Base-by-base conservation (phyloP, 345 rosid genomes). In the Populus tremula region DNA sequence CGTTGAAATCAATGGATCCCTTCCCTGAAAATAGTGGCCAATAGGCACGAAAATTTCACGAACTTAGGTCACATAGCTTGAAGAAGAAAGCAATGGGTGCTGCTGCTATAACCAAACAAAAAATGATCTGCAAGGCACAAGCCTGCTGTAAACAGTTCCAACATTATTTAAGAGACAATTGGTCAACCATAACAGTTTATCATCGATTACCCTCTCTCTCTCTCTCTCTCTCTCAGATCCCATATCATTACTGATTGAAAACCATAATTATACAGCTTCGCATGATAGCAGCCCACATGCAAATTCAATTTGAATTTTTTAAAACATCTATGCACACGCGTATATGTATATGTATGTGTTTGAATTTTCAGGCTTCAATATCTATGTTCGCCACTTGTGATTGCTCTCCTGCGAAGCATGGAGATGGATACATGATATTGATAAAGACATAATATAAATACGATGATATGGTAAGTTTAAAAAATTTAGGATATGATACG, bases 121-220 rank as follows among this genome's bases (percentile, higher is more conserved):
- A 38, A 2, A 35, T 41, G 43, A 62, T 72, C 20, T 43, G 29
- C 61, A 75, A 36, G 38, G 61, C 71, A 31, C n/a, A 75, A 74
- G 43, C n/a, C 29, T 78, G 14, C 45, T 61, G 45, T 4, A 38
- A 82, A 67, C 20, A 62, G 53, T 45, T 3, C 80, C 69, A 73
- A 21, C 79, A 76, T 43, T 80, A 76, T 80, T 80, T 66, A 80
- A 78, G 73, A 82, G 64, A 67, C 70, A 47, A 3, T 21, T 8
- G 65, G 79, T 80, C 82, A 82, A 80, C 81, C 64, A 2, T 39
- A 36, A 73, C 17, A 59, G 29, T n/a, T 56, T 56, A 47, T 64
- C 62, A 5, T 35, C 73, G 25, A 14, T 56, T 23, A 10, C 23
- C 35, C 12, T 43, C 63, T 6, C 13, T 16, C 20, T 47, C 21